Evolutionary conservation across 352 stramenopile species (phyloP).

Genomic region (Pythium sp.): DNA sequence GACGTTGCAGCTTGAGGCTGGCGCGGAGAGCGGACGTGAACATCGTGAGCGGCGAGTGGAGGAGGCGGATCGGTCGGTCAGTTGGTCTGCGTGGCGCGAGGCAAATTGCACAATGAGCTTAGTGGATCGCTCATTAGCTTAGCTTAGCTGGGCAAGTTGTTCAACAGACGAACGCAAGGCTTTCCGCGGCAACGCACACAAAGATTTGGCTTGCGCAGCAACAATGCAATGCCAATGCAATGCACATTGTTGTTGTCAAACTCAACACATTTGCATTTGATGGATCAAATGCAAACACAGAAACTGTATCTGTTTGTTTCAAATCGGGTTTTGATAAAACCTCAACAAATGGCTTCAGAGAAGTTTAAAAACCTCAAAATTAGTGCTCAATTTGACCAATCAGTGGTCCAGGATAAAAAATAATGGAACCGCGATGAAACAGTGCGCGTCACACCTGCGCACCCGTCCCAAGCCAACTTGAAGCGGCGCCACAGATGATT

Average conservation of each 20-base stretch:
- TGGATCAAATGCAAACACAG: background rate
- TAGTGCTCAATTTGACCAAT: background rate
- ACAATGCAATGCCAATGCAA: background rate
- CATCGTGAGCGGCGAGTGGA: constrained; percentile 27
- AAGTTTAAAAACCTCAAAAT: background rate
- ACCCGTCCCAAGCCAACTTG: background rate
- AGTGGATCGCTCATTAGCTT: background rate
- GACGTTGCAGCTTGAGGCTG: constrained; percentile 56
- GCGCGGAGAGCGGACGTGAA: constrained; percentile 56
- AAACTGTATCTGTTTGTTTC: background rate
- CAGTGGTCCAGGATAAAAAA: background rate
- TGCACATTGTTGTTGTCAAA: background rate
- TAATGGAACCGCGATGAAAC: background rate
- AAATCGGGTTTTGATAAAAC: background rate
- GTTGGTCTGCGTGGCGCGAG: constrained; percentile 7
- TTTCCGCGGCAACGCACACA: background rate
- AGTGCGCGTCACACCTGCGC: background rate
- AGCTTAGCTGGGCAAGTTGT: background rate
- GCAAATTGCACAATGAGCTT: constrained; percentile 43
- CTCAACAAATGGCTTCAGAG: background rate
- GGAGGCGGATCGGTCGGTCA: background rate
- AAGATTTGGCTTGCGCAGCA: constrained; percentile 3
- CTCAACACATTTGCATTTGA: background rate
- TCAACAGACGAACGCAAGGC: background rate
- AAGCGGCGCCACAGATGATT: background rate